Percentiles rank a stretch among this genome's conserved stretches.
Evolutionary conservation across 2,329 filamentous ascomycete genomes (phyloP).

Genomic region (Corynespora cassiicola): DNA sequence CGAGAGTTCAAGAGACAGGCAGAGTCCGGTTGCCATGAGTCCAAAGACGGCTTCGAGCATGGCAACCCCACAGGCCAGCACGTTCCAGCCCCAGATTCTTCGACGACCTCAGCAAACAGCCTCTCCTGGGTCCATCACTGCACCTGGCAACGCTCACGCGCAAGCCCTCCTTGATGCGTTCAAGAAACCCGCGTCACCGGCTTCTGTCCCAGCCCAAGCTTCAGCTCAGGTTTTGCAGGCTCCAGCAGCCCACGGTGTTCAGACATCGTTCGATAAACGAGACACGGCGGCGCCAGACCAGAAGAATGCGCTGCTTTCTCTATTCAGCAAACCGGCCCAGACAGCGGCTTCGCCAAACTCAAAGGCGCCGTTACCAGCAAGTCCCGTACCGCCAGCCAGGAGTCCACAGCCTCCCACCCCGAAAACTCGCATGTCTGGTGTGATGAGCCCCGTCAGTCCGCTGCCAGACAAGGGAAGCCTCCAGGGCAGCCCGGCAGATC

Average conservation of each 20-base stretch:
- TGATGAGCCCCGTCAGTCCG: conserved; percentile 47
- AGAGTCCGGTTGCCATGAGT: no score
- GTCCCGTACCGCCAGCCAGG: conserved; percentile 22
- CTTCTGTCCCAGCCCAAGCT: conserved; percentile 4
- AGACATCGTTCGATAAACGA: conserved; percentile 28
- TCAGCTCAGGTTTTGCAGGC: conserved; percentile 8
- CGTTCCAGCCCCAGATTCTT: conserved; percentile 45
- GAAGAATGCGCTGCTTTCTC: conserved; percentile 43
- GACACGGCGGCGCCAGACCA: conserved; percentile 38
- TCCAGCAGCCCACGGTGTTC: conserved; percentile 5
- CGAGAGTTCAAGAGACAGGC: conserved; percentile 11
- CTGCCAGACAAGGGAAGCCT: conserved; percentile 35
- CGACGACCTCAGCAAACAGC: conserved; percentile 36
- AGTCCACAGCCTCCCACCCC: conserved; percentile 35
- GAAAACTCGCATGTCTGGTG: conserved; percentile 38
- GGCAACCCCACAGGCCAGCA: conserved; percentile 18
- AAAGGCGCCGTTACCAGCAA: conserved; percentile 12
- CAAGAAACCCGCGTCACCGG: conserved; percentile 13
- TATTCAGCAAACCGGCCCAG: conserved; percentile 38
- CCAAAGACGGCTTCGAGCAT: conserved; percentile 13
- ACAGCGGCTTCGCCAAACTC: conserved; percentile 8
- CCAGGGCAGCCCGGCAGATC: conserved; percentile 32
- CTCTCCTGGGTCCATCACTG: conserved; percentile 3
- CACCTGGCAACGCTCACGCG: conserved; percentile 9
- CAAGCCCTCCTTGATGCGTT: conserved; percentile 20